Conservation (phyloP, 352 stramenopile genomes). For the Phytophthora sp. region DNA sequence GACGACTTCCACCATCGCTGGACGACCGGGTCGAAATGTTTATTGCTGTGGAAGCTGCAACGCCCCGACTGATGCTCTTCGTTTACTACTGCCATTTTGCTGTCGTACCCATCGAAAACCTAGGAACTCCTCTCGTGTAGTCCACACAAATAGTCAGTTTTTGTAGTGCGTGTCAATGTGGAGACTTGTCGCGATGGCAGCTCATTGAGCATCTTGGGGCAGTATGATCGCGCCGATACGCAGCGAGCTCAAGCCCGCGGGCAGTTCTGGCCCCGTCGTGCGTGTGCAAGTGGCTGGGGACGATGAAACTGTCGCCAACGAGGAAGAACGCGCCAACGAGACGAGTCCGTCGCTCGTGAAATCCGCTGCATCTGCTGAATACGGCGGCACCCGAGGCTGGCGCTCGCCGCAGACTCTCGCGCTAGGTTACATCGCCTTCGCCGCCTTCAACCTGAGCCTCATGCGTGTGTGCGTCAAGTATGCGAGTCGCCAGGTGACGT, state of each 20-base stretch:
- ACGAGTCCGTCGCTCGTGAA: slow-evolving; percentile 13
- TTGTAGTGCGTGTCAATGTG: no score
- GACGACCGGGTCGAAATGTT: background rate
- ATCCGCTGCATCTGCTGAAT: slow-evolving; percentile 3
- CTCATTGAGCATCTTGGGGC: slow-evolving; percentile 2
- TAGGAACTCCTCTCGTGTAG: no score
- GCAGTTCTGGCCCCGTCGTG: background rate
- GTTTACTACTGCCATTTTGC: no score
- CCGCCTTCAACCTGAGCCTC: slow-evolving; percentile 63
- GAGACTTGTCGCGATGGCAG: slow-evolving; percentile 5
- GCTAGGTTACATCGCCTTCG: slow-evolving; percentile 48
- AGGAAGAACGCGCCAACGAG: slow-evolving; percentile 2
- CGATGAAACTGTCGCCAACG: background rate
- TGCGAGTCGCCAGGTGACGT: slow-evolving; percentile 44
- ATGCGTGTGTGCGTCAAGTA: slow-evolving; percentile 65
- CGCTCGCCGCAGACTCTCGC: slow-evolving; percentile 29
- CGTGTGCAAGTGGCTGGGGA: slow-evolving; percentile 18
- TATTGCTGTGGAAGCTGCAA: background rate
- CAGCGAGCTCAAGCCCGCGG: slow-evolving; percentile 3
- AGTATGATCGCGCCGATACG: slow-evolving; percentile 23
- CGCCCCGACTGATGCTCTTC: no score
- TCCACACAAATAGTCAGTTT: background rate
- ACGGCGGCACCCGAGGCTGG: slow-evolving; percentile 2
- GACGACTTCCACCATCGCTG: background rate
- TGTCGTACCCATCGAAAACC: no score